Conservation (phyloP, 768 basidiomycete species). For the Chlorophyllum brunneum region DNA sequence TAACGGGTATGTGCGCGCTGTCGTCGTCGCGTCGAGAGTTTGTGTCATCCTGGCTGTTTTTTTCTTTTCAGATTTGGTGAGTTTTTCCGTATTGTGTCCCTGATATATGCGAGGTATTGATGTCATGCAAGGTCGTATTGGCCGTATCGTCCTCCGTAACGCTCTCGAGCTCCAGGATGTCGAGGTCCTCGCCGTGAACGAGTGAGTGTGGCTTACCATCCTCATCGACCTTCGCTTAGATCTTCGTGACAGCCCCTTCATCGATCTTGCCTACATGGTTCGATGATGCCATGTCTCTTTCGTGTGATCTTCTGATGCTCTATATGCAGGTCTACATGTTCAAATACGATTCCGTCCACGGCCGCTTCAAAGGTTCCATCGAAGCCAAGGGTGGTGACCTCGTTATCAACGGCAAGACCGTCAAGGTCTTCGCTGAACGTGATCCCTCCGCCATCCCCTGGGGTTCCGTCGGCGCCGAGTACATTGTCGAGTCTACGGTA, state of each 20-base stretch:
- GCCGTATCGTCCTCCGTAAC: constrained; percentile 97
- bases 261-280: constrained; percentile 95
- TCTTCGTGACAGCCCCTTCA: constrained; percentile 75
- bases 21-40: neutral
- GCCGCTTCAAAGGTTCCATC: constrained; percentile 85
- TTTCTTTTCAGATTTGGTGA: constrained; percentile 64
- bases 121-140: constrained; percentile 80
- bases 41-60: constrained; percentile 10
- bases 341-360: constrained; percentile 94
- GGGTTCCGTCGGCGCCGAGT: constrained; percentile 78
- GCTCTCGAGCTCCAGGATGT: constrained; percentile 72
- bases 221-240: neutral
- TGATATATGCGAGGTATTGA: constrained; percentile 8
- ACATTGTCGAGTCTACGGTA: constrained; percentile 95
- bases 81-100: constrained; percentile 21
- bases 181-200: constrained; percentile 92
- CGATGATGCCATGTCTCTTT: constrained; percentile 17
- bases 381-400: constrained; percentile 76
- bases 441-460: constrained; percentile 87
- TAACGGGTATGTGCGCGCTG: constrained; percentile 73
- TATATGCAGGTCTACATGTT: constrained; percentile 89
- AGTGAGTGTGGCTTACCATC: constrained; percentile 46
- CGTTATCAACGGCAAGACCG: constrained; percentile 70
- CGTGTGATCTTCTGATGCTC: neutral
- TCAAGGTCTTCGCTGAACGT: constrained; percentile 79